Conservation (phyloP, 2,329 filamentous ascomycete genomes). For the Byssothecium circinans region DNA sequence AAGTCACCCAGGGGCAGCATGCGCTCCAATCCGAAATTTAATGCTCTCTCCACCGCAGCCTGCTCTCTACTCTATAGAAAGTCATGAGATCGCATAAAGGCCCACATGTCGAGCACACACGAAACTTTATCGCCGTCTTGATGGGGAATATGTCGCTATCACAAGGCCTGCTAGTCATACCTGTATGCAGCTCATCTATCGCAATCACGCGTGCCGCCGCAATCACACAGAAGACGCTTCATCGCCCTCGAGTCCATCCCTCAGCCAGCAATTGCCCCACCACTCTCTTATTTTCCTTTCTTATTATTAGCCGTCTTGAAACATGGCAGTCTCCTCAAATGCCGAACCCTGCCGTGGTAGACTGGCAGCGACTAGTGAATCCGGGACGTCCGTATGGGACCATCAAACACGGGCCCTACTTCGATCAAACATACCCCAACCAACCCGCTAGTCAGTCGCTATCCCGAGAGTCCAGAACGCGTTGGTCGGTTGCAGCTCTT, state of each 20-base stretch:
- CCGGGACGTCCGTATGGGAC: conserved; percentile 2
- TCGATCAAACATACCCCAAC: conserved; percentile 11
- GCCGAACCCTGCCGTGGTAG: conserved; percentile 2
- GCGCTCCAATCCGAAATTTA: background rate
- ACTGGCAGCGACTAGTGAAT: no score
- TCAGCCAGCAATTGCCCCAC: background rate
- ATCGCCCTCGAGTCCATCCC: background rate
- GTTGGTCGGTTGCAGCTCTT: no score
- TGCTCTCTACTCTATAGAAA: background rate
- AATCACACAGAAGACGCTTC: no score
- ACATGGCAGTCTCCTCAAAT: background rate
- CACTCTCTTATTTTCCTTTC: background rate
- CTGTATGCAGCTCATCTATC: no score
- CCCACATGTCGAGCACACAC: background rate
- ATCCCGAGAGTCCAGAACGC: conserved; percentile 6
- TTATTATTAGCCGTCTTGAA: no score
- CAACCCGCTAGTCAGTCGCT: conserved; percentile 11
- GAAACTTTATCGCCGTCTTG: background rate
- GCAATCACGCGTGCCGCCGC: no score
- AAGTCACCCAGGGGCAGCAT: background rate
- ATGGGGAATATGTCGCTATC: background rate
- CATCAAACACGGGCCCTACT: conserved; percentile 16
- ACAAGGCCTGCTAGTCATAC: background rate
- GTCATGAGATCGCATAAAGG: background rate
- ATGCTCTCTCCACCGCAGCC: background rate